Evolutionary conservation across 2,329 filamentous ascomycete genomes (phyloP).

Genomic region (Fusarium sp.): DNA sequence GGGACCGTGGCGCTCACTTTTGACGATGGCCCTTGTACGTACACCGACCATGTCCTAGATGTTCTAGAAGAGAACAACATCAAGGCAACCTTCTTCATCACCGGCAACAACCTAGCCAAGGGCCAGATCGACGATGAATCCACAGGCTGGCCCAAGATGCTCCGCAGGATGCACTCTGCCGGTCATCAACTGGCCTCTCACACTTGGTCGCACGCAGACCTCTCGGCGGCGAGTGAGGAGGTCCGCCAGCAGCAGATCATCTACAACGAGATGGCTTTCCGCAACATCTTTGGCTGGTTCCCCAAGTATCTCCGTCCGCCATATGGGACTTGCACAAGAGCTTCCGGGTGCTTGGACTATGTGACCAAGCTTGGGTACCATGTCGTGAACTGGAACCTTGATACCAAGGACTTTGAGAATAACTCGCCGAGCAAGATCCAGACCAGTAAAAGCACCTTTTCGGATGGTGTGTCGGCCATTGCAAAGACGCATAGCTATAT

Average conservation of each 20-base stretch:
- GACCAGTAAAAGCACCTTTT: conserved; percentile 52
- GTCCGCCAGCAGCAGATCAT: conserved; percentile 51
- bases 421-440: conserved; percentile 58
- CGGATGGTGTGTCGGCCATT: conserved; percentile 47
- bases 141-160: conserved; percentile 47
- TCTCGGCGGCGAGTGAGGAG: conserved; percentile 46
- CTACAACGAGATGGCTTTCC: conserved; percentile 55
- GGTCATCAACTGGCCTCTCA: conserved; percentile 58
- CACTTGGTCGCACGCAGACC: conserved; percentile 56
- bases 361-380: conserved; percentile 60
- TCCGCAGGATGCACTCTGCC: conserved; percentile 51
- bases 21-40: conserved; percentile 57
- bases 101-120: conserved; percentile 52
- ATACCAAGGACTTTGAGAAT: conserved; percentile 68
- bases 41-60: conserved; percentile 53
- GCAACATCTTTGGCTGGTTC: conserved; percentile 52
- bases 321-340: conserved; percentile 52
- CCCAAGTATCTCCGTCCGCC: conserved; percentile 56
- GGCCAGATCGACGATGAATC: conserved; percentile 51
- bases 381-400: conserved; percentile 64
- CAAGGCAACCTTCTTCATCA: conserved; percentile 54
- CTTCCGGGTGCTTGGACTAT: conserved; percentile 50
- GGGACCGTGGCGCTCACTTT: conserved; percentile 55
- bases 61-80: conserved; percentile 44
- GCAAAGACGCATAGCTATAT: conserved; percentile 52